Evolutionary conservation across 257 asterid species (phyloP).

Genomic region (Nicotiana paniculata): DNA sequence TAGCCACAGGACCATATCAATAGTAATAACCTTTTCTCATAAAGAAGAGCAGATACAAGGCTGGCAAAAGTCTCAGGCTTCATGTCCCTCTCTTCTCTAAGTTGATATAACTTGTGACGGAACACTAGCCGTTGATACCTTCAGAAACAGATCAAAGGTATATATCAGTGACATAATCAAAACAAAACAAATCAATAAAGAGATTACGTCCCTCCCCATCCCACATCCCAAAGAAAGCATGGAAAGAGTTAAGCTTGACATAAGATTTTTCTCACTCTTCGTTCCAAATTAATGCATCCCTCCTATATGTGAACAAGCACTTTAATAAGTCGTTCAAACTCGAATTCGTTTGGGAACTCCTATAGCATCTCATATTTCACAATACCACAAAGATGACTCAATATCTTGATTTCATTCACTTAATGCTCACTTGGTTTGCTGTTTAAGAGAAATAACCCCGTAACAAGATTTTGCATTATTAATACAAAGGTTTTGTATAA

Average conservation of each 20-base stretch:
- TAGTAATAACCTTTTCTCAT: constrained; percentile 67
- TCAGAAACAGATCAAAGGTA: constrained; percentile 5
- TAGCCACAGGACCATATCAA: neutral
- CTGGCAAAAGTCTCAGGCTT: constrained; percentile 96
- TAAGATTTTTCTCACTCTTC: neutral
- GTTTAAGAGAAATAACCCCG: neutral
- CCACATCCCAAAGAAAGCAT: neutral
- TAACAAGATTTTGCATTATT: neutral
- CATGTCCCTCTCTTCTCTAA: constrained; percentile 94
- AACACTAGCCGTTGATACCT: constrained; percentile 82
- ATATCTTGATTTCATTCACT: neutral
- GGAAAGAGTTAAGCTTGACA: neutral
- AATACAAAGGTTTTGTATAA: neutral
- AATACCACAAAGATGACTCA: neutral
- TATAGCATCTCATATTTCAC: neutral
- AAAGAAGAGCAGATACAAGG: constrained; percentile 84
- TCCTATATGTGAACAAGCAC: neutral
- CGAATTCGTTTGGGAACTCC: neutral
- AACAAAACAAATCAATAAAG: neutral
- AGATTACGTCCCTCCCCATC: neutral
- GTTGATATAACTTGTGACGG: constrained; percentile 77
- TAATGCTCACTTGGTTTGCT: neutral
- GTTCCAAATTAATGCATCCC: neutral
- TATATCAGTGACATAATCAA: neutral
- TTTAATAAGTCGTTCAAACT: neutral